Percentiles rank a stretch among this genome's conserved stretches.
Evolutionary conservation across 2,329 filamentous ascomycete genomes (phyloP).

Genomic region (Phoma sp.): DNA sequence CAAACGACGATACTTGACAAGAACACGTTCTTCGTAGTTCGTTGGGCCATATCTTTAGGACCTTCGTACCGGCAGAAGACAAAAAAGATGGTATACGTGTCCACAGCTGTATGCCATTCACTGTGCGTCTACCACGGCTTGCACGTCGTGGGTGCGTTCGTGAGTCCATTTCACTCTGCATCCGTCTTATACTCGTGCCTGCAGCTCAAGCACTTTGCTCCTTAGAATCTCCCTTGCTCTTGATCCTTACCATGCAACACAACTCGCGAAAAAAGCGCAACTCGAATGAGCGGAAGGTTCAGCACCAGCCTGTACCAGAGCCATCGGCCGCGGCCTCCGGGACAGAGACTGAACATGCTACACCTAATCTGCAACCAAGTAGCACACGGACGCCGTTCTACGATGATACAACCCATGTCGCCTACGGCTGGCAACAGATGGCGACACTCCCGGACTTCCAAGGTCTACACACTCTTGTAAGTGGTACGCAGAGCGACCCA

Average conservation of each 20-base stretch:
- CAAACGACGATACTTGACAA: background rate
- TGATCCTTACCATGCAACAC: background rate
- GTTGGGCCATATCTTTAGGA: background rate
- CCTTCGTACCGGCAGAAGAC: background rate
- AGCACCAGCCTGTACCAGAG: background rate
- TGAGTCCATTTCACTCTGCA: background rate
- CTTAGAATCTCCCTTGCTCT: background rate
- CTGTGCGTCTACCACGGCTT: background rate
- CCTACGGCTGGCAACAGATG: slow-evolving; percentile 3
- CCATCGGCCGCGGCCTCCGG: background rate
- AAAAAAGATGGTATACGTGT: background rate
- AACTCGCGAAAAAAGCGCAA: slow-evolving; percentile 1
- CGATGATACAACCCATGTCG: background rate
- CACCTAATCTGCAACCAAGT: background rate
- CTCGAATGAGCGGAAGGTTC: background rate
- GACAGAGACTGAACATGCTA: background rate
- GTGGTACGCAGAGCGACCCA: background rate
- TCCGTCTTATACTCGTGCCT: background rate
- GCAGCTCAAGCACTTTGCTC: background rate
- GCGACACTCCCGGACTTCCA: background rate
- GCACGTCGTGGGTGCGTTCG: background rate
- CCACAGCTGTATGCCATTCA: background rate
- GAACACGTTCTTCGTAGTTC: background rate
- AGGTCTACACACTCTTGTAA: background rate
- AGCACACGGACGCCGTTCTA: background rate